Evolutionary conservation across 495 filamentous ascomycete species (phyloP).

Genomic region (Lasiosphaeris hirsuta): DNA sequence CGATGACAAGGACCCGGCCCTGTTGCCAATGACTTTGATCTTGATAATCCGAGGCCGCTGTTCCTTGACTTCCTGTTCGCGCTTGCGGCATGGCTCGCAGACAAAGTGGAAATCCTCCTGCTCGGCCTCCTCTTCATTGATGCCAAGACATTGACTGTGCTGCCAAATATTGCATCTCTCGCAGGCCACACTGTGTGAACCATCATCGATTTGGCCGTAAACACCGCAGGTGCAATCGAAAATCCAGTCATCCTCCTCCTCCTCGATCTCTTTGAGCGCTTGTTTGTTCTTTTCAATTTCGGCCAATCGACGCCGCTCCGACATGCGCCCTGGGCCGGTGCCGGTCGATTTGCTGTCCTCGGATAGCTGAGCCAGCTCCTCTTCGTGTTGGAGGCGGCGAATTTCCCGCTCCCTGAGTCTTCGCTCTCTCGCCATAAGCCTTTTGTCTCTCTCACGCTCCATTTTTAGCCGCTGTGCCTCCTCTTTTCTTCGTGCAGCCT

Average conservation of each 20-base stretch:
- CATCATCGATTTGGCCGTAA: conserved; percentile 89
- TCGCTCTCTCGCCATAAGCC: conserved; percentile 80
- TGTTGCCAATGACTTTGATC: conserved; percentile 59
- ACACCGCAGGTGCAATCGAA: conserved; percentile 93
- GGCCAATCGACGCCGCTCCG: conserved; percentile 72
- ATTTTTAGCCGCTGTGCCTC: conserved; percentile 64
- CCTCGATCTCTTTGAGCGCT: conserved; percentile 65
- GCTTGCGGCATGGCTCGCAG: conserved; percentile 70
- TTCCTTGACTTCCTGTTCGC: conserved; percentile 35
- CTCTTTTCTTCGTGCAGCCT: conserved; percentile 64
- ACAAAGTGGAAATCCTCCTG: conserved; percentile 86
- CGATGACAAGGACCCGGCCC: conserved; percentile 40
- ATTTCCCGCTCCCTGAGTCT: conserved; percentile 78
- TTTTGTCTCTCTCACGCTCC: conserved; percentile 69
- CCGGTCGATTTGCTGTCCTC: conserved; percentile 70
- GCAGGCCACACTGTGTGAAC: conserved; percentile 89
- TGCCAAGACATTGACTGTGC: conserved; percentile 84
- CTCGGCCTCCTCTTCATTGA: conserved; percentile 73
- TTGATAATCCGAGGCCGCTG: conserved; percentile 55
- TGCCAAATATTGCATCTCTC: conserved; percentile 96
- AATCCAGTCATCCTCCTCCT: conserved; percentile 81
- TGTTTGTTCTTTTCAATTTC: conserved; percentile 74
- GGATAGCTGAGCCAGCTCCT: conserved; percentile 72
- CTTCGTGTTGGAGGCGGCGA: conserved; percentile 76
- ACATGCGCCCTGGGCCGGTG: conserved; percentile 61